Base-by-base conservation (phyloP, 352 stramenopile species). In the Globisporangium acanthophoron region DNA sequence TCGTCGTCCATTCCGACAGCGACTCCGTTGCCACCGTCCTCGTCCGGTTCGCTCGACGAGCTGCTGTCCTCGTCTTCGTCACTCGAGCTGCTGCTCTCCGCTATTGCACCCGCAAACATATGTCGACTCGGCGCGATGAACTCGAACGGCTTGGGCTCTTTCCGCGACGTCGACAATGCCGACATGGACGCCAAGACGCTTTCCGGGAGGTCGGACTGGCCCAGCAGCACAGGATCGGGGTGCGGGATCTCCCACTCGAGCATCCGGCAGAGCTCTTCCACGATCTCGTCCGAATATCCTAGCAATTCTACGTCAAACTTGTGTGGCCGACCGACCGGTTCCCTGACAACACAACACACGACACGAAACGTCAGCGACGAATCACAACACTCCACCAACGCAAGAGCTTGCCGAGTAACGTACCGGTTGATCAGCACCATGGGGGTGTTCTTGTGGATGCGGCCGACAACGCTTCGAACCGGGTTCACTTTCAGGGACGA, bases 401-500 rank as follows among this genome's bases (percentile, higher is more conserved):
- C 1, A 18, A 35, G 20, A 50, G 16, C 20, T 12, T 11, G 21
- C 3, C n/a, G 33, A 52, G 20, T 18, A 18, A 62, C 73, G 31
- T 67, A 86, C 76, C 76, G 70, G 53, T 93, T 93, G 35, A 93
- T 93, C 31, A 93, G 65, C 39, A 93, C 75, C 81, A 93, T 91
- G n/a, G 84, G 84, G 0, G 84, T 85, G 29, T 84, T 68, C 65
- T 90, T 89, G 39, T 78, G 75, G 53, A 93, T 90, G 35, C 84
- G 78, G n/a, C 84, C 78, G 39, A 93, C 84, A 35, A 97, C 86
- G 58, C 80, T 87, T 15, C 90, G 88, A 24, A 99, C 93, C 20
- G 97, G 97, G 52, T 95, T 92, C 43, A 99, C 97, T 56, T 97
- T 97, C 9, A 99, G 76, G 11, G 92, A 99, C 12, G 97, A 99